These are phyloP conservation scores for Comarum palustre DNA, from an alignment of 306 rosid species.

Conservation along the genomic window DNA sequence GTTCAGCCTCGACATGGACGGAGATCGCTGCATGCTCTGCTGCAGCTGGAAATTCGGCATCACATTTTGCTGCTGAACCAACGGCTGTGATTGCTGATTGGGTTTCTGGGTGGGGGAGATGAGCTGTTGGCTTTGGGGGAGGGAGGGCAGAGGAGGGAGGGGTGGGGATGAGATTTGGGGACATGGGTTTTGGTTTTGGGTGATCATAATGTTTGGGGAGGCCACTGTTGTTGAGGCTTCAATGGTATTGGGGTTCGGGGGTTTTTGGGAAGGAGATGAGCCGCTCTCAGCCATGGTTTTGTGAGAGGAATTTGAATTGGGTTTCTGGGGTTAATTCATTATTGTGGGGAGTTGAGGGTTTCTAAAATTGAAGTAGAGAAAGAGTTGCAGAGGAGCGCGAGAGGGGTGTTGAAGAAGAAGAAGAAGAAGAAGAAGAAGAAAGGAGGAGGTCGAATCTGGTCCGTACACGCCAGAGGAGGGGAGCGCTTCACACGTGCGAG, in stretches of 20 bases:
- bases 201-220: constrained; percentile 25
- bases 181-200: constrained; percentile 35
- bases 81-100: constrained; percentile 24
- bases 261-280: constrained; percentile 42
- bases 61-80: constrained; percentile 32
- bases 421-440: background rate
- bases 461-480: constrained; percentile 34
- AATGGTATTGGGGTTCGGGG: constrained; percentile 32
- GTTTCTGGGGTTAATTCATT: background rate
- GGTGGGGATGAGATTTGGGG: constrained; percentile 62
- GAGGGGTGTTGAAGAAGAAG: constrained; percentile 2
- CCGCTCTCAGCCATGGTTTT: constrained; percentile 45
- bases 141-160: constrained; percentile 18
- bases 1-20: constrained; percentile 52
- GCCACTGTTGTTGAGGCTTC: constrained; percentile 29
- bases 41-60: constrained; percentile 56
- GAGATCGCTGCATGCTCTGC: constrained; percentile 55
- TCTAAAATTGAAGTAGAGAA: background rate
- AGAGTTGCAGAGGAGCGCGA: constrained; percentile 12
- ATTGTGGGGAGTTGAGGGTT: constrained; percentile 3
- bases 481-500: background rate
- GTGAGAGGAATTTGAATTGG: background rate
- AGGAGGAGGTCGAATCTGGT: constrained; percentile 32
- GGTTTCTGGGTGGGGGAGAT: constrained; percentile 32
- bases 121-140: constrained; percentile 47